These are phyloP conservation scores for Aspergillus persii DNA, from an alignment of 2,329 filamentous ascomycete species.

Conservation along the genomic window DNA sequence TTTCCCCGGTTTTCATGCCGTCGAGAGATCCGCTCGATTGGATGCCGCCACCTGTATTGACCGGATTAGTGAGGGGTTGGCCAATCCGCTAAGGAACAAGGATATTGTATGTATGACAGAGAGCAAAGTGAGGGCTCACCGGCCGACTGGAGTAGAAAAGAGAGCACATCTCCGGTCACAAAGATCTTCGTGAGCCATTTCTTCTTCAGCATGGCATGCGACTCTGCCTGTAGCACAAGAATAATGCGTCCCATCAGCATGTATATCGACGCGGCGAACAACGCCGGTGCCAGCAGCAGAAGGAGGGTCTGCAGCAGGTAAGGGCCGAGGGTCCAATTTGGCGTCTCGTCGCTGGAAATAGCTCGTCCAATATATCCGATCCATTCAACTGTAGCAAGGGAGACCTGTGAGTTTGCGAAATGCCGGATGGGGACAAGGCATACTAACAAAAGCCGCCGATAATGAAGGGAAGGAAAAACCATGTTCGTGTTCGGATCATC, in stretches of 20 bases:
- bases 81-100: not conserved
- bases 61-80: not conserved
- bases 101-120: not conserved
- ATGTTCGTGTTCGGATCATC: conserved; percentile 16
- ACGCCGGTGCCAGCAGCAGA: conserved; percentile 39
- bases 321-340: conserved; percentile 14
- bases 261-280: conserved; percentile 43
- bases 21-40: conserved; percentile 6
- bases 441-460: conserved; percentile 28
- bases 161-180: conserved; percentile 33
- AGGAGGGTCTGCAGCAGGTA: conserved; percentile 37
- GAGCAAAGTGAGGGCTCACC: conserved; percentile 16
- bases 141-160: conserved; percentile 30
- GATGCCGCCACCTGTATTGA: conserved; percentile 16
- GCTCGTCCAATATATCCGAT: conserved; percentile 30
- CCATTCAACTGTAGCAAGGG: conserved; percentile 43
- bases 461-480: conserved; percentile 41
- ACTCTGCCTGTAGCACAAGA: conserved; percentile 31
- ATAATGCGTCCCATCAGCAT: conserved; percentile 42
- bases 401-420: not conserved
- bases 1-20: conserved; percentile 17
- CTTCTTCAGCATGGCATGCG: conserved; percentile 28
- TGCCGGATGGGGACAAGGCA: not conserved
- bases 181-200: conserved; percentile 41
- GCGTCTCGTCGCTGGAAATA: conserved; percentile 4